Evolutionary conservation across 352 stramenopile genomes (phyloP).

Genomic region (Aphanomyces cochlioides): DNA sequence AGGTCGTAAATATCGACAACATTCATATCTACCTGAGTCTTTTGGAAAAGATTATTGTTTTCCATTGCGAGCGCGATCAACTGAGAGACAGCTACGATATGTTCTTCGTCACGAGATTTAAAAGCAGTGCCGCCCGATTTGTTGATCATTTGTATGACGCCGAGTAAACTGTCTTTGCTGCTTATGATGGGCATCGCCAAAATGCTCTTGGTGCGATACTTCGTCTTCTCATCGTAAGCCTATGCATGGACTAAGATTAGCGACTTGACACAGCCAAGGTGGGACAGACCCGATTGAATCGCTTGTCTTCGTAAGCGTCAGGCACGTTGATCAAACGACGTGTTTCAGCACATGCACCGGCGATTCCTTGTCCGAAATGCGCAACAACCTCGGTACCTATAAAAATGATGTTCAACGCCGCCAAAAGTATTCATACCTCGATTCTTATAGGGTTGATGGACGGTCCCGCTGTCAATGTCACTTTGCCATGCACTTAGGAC

Average conservation of each 20-base stretch:
- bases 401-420: neutral
- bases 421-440: neutral
- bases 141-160: slow-evolving; percentile 79
- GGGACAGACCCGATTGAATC: slow-evolving; percentile 49
- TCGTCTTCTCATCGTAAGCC: slow-evolving; percentile 74
- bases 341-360: slow-evolving; percentile 65
- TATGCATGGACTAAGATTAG: neutral
- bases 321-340: slow-evolving; percentile 59
- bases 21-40: slow-evolving; percentile 45
- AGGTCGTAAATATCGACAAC: slow-evolving; percentile 36
- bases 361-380: slow-evolving; percentile 70
- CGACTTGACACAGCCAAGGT: too few species aligned
- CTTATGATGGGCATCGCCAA: slow-evolving; percentile 67
- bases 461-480: slow-evolving; percentile 25
- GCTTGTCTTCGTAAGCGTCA: slow-evolving; percentile 68
- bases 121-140: slow-evolving; percentile 72
- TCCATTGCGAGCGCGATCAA: slow-evolving; percentile 75
- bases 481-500: slow-evolving; percentile 26
- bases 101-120: slow-evolving; percentile 72
- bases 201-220: slow-evolving; percentile 80
- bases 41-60: slow-evolving; percentile 77
- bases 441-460: slow-evolving; percentile 15
- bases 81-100: slow-evolving; percentile 69
- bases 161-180: slow-evolving; percentile 49
- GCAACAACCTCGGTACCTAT: slow-evolving; percentile 31